Conservation (phyloP, 2,329 filamentous ascomycete species). For the Colletotrichum navitas region DNA sequence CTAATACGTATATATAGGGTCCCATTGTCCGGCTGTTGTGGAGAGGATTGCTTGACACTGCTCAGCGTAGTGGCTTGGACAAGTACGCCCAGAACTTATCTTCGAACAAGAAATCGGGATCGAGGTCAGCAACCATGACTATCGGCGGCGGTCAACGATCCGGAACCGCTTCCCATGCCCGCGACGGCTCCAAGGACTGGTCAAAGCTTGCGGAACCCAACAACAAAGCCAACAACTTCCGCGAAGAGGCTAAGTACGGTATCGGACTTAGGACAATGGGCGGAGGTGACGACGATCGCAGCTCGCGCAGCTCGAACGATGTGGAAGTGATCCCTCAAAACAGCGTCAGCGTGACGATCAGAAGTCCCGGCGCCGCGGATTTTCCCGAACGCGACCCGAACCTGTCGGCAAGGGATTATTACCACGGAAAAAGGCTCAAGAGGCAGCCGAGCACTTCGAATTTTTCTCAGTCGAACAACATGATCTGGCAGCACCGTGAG, state of each 20-base stretch:
- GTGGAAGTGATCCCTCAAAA: slow-evolving; percentile 22
- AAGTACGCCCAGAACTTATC: slow-evolving; percentile 14
- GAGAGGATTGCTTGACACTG: slow-evolving; percentile 32
- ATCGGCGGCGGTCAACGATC: slow-evolving; percentile 33
- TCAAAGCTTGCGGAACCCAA: slow-evolving; percentile 8
- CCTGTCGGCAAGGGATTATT: slow-evolving; percentile 23
- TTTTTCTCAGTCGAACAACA: slow-evolving; percentile 29
- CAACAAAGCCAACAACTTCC: background rate
- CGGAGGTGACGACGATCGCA: slow-evolving; percentile 40
- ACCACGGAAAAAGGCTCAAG: slow-evolving; percentile 19
- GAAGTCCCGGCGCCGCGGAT: slow-evolving; percentile 1
- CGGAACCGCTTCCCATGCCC: slow-evolving; percentile 11
- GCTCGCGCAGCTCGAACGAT: slow-evolving; percentile 36
- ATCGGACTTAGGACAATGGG: slow-evolving; percentile 43
- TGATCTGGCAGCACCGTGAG: slow-evolving; percentile 38
- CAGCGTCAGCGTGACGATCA: slow-evolving; percentile 28
- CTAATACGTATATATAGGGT: background rate
- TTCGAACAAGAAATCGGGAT: slow-evolving; percentile 22
- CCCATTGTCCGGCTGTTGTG: slow-evolving; percentile 28
- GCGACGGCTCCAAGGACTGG: slow-evolving; percentile 28
- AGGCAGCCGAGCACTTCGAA: background rate
- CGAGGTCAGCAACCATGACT: slow-evolving; percentile 24
- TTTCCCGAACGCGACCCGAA: slow-evolving; percentile 13
- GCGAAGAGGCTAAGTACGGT: slow-evolving; percentile 40
- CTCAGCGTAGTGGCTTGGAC: slow-evolving; percentile 22